Percentiles rank a stretch among this genome's conserved stretches.
Evolutionary conservation across 1,284 basidiomycete genomes (phyloP).

Genomic region (Athelia sp.): DNA sequence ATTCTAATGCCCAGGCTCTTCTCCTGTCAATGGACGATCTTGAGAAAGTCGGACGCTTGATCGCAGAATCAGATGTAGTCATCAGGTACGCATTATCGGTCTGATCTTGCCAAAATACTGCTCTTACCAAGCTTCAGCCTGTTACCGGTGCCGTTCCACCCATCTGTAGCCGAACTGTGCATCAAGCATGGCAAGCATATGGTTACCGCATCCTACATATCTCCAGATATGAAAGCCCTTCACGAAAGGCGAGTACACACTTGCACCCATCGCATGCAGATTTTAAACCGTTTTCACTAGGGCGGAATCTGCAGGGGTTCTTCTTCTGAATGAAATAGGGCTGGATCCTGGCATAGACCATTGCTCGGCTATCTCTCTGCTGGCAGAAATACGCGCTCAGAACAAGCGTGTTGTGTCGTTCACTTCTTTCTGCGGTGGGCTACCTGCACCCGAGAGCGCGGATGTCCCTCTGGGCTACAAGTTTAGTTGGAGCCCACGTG

Average conservation of each 20-base stretch:
- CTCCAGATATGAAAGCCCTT: constrained; percentile 71
- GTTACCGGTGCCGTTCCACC: constrained; percentile 78
- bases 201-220: constrained; percentile 92
- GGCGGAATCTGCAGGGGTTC: constrained; percentile 62
- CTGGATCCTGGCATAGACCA: constrained; percentile 97
- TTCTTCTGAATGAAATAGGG: constrained; percentile 90
- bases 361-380: constrained; percentile 79
- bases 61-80: constrained; percentile 59
- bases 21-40: constrained; percentile 61
- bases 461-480: constrained; percentile 83
- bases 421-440: constrained; percentile 90
- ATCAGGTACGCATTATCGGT: constrained; percentile 51
- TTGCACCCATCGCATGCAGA: constrained; percentile 2
- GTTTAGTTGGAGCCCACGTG: constrained; percentile 93
- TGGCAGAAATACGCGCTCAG: constrained; percentile 54
- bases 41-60: constrained; percentile 44
- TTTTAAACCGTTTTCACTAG: constrained; percentile 28
- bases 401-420: constrained; percentile 72
- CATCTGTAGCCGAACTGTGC: constrained; percentile 72
- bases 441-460: constrained; percentile 76
- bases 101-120: too few relatives aligned
- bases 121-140: constrained; percentile 42
- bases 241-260: constrained; percentile 48
- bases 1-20: constrained; percentile 55
- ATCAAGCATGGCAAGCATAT: constrained; percentile 74